A percentile compares a stretch with the other conserved stretches of the same genome.
Evolutionary conservation across 2,329 filamentous ascomycete species (phyloP).

Genomic region (Aureobasidium sp.): DNA sequence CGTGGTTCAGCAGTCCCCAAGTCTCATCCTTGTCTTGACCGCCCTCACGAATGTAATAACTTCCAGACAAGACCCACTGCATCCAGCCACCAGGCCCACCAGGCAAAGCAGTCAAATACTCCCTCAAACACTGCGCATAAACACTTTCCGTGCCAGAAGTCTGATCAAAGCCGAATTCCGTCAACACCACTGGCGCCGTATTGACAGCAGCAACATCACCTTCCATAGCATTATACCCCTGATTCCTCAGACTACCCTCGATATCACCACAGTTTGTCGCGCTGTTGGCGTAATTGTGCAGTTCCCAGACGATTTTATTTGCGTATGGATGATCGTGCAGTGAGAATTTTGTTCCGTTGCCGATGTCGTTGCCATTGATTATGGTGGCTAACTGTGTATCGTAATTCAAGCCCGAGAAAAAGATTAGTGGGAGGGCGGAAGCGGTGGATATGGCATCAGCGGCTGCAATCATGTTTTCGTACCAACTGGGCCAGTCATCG

Average conservation of each 20-base stretch:
- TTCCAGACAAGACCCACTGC: constrained; percentile 46
- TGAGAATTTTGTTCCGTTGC: constrained; percentile 43
- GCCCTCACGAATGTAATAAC: constrained; percentile 50
- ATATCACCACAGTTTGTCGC: constrained; percentile 44
- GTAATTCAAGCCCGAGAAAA: constrained; percentile 53
- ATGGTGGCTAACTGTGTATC: constrained; percentile 50
- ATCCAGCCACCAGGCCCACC: constrained; percentile 50
- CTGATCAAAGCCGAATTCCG: constrained; percentile 48
- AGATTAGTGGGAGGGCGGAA: constrained; percentile 49
- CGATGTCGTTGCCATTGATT: constrained; percentile 42
- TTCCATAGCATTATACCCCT: constrained; percentile 49
- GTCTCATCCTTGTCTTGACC: constrained; percentile 50
- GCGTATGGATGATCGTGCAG: constrained; percentile 43
- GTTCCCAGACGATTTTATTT: constrained; percentile 53
- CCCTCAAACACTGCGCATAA: constrained; percentile 48
- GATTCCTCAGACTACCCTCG: constrained; percentile 40
- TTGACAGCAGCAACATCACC: constrained; percentile 31
- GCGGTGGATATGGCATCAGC: constrained; percentile 45
- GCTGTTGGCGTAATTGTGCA: constrained; percentile 55
- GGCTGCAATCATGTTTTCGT: constrained; percentile 44
- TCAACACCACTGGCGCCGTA: constrained; percentile 45
- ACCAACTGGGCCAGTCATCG: constrained; percentile 55
- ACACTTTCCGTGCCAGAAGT: constrained; percentile 37
- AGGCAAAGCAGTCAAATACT: constrained; percentile 37
- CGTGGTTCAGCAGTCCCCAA: constrained; percentile 49